Evolutionary conservation across 495 filamentous ascomycete species (phyloP).

Genomic region (Barbatosphaeria neglecta): DNA sequence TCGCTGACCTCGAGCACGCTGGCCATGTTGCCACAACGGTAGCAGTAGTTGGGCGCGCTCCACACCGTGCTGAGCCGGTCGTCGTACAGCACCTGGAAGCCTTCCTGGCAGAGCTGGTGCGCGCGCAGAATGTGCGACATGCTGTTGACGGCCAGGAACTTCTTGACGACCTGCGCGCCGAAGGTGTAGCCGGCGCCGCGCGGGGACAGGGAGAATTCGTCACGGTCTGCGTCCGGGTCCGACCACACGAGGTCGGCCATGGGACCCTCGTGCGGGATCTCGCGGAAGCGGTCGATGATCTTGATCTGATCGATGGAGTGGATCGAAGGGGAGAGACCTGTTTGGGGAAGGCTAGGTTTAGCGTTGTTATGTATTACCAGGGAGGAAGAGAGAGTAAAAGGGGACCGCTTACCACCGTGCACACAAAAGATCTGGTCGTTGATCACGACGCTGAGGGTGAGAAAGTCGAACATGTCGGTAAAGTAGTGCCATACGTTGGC

Average conservation of each 20-base stretch:
- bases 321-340: slow-evolving; percentile 82
- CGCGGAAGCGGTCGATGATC: slow-evolving; percentile 94
- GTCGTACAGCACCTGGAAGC: slow-evolving; percentile 91
- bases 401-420: slow-evolving; percentile 71
- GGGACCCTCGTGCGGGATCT: slow-evolving; percentile 95
- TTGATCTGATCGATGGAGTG: slow-evolving; percentile 99
- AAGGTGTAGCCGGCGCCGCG: slow-evolving; percentile 95
- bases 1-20: slow-evolving; percentile 94
- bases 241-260: slow-evolving; percentile 99
- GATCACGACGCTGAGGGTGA: slow-evolving; percentile 92
- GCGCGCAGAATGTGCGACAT: slow-evolving; percentile 96
- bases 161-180: slow-evolving; percentile 91
- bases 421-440: slow-evolving; percentile 99
- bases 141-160: slow-evolving; percentile 90
- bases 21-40: slow-evolving; percentile 92
- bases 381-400: not conserved
- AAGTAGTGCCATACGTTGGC: slow-evolving; percentile 99
- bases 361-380: not conserved
- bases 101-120: slow-evolving; percentile 95
- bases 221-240: slow-evolving; percentile 86
- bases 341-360: not conserved
- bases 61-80: slow-evolving; percentile 91
- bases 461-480: slow-evolving; percentile 98
- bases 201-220: slow-evolving; percentile 91
- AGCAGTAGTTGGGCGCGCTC: slow-evolving; percentile 96